phyloP scores from a whole-genome alignment of 2,329 filamentous ascomycete species.

The Trichoderma sp. region DNA sequence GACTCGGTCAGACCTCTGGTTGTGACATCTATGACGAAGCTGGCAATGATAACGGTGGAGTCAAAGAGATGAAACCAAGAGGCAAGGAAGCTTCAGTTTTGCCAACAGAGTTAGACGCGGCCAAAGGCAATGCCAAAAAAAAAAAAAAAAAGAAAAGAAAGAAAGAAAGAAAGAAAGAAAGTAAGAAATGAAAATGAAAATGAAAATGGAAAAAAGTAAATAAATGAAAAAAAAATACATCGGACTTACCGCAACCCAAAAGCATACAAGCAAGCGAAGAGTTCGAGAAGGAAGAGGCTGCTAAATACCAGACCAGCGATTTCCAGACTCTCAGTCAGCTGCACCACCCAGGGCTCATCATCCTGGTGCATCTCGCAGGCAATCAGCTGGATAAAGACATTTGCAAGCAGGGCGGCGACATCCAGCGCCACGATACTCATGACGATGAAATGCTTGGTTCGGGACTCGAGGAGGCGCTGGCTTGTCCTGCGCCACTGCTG shows the following conservation, averaged over 20 bases:
- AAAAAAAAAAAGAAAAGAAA: neutral
- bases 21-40: conserved; percentile 60
- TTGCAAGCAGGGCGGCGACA: conserved; percentile 43
- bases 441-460: conserved; percentile 44
- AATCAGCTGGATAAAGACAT: conserved; percentile 48
- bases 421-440: conserved; percentile 45
- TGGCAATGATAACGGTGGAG: conserved; percentile 57
- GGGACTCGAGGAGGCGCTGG: conserved; percentile 33
- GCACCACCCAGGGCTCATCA: conserved; percentile 41
- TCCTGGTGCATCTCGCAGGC: conserved; percentile 44
- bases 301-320: conserved; percentile 57
- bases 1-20: conserved; percentile 59
- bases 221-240: neutral
- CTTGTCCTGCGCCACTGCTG: conserved; percentile 15
- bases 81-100: conserved; percentile 48
- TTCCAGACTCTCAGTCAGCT: conserved; percentile 41
- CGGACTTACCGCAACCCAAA: conserved; percentile 56
- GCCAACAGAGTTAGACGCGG: neutral
- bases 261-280: conserved; percentile 56
- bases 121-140: neutral
- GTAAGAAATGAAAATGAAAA: no score
- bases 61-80: conserved; percentile 63
- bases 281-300: conserved; percentile 61
- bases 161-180: neutral
- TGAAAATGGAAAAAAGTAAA: neutral